Conservation (phyloP, 257 asterid genomes). For the Lycium barbarum region DNA sequence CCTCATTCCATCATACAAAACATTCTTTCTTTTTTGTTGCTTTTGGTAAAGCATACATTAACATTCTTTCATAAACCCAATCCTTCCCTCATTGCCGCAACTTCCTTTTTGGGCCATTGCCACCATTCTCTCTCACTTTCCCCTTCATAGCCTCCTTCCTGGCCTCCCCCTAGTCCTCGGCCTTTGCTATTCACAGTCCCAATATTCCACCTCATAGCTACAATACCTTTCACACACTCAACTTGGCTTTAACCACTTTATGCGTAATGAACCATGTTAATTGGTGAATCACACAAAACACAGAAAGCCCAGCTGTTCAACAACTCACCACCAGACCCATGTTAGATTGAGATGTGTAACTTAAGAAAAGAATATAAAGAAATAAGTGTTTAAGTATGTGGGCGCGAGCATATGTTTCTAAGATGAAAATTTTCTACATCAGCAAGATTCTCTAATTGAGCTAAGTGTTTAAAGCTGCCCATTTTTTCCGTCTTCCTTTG, state of each 20-base stretch:
- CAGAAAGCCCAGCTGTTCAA: not conserved
- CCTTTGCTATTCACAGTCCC: constrained; percentile 12
- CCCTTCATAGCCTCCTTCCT: constrained; percentile 10
- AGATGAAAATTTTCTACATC: not conserved
- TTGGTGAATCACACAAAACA: constrained; percentile 23
- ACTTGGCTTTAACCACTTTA: not conserved
- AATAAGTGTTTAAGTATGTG: not conserved
- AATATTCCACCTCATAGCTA: constrained; percentile 8
- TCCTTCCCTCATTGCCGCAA: not conserved
- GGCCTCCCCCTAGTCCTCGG: not conserved
- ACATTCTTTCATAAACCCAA: not conserved
- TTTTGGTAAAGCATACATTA: too few species aligned
- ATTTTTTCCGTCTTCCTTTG: not conserved
- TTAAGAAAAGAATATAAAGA: constrained; percentile 3
- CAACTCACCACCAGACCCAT: not conserved
- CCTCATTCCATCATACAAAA: not conserved
- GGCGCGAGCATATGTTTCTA: not conserved
- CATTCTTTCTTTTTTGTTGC: too few species aligned
- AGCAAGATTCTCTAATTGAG: constrained; percentile 12
- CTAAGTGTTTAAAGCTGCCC: constrained; percentile 6
- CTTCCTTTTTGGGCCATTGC: not conserved
- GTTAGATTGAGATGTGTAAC: constrained; percentile 7
- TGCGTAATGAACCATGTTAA: not conserved
- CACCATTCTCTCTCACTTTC: constrained; percentile 1
- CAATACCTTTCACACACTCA: not conserved